Base-by-base conservation (phyloP, 805 yeast species). In the Candida dajiaensis region DNA sequence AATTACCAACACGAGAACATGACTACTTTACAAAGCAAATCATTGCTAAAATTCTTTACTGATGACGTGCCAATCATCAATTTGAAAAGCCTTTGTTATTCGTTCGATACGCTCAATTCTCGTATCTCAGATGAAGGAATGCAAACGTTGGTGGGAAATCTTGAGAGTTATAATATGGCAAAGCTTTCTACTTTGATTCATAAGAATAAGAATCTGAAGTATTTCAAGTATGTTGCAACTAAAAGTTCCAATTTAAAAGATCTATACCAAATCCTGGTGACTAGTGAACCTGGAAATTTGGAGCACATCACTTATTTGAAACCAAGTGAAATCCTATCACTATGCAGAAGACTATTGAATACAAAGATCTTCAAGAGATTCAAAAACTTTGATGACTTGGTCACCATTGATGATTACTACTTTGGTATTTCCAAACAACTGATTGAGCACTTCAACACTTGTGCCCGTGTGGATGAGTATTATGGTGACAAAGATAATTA, bases 391-490 rank as follows among this genome's bases (percentile, higher is more conserved):
- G 33, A 44, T 10, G 39, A 48, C 35, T 22, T 46, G 10, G 44
- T 44, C 13, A 39, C 47, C 22, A 40, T 54, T 12, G 60, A 57
- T 43, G 58, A 57, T 43, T 42, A 39, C n/a, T 47, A 50, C 19
- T 56, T 45, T 43, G 45, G 47, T 5, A 15, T 42, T 12, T 50
- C 51, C 4, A 56, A 54, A 35, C 43, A 38, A 8, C 20, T 57
- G 3, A 31, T 49, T 20, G 61, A 57, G 43, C 42, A 41, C 20
- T 48, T 57, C 35, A 57, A 56, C 40, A 33, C 39, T 1, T 37
- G 52, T 3, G 29, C 49, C 13, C 49, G 59, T 37, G 18, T 51
- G 18, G 60, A 57, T 15, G 28, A 16, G 20, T 35, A 43, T 12
- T 38, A 41, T 15, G 29, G 21, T 12, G 23, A 36, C 3, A 36